These are phyloP conservation scores for Suillus americanus DNA, from an alignment of 768 basidiomycete genomes.

Conservation along the genomic window DNA sequence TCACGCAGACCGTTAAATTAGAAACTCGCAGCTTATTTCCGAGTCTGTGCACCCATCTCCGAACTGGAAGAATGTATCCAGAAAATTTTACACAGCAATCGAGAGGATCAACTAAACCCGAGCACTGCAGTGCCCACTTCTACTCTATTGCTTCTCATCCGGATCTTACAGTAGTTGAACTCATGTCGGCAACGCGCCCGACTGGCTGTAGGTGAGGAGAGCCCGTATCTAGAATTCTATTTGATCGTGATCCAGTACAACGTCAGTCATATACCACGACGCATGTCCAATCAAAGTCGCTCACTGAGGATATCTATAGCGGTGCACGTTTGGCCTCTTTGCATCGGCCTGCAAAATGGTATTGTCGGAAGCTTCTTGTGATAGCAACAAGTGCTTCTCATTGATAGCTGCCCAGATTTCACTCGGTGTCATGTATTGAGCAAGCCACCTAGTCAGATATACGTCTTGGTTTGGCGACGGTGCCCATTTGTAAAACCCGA, in stretches of 20 bases:
- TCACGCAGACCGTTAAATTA: background rate
- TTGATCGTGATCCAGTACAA: conserved; percentile 11
- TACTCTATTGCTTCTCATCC: conserved; percentile 1
- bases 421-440: conserved; percentile 51
- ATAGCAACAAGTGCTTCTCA: conserved; percentile 52
- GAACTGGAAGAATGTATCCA: background rate
- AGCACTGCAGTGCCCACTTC: background rate
- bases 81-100: background rate
- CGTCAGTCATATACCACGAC: conserved; percentile 3
- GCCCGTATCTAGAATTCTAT: conserved; percentile 54
- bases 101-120: background rate
- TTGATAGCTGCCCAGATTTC: conserved; percentile 57
- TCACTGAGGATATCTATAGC: conserved; percentile 75
- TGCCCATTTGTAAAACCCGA: conserved; percentile 66
- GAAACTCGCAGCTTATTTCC: conserved; percentile 3
- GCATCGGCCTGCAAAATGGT: conserved; percentile 43
- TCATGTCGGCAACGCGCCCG: conserved; percentile 43
- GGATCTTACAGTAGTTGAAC: conserved; percentile 34
- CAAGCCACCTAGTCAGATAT: conserved; percentile 67
- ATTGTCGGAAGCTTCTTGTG: conserved; percentile 38
- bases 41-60: conserved; percentile 2
- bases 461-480: conserved; percentile 60
- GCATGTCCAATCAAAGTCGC: conserved; percentile 20
- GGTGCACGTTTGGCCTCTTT: conserved; percentile 49
- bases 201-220: conserved; percentile 64